These are phyloP conservation scores for Naegleria fowleri DNA, from an alignment of 208 protist species.

Conservation along the genomic window DNA sequence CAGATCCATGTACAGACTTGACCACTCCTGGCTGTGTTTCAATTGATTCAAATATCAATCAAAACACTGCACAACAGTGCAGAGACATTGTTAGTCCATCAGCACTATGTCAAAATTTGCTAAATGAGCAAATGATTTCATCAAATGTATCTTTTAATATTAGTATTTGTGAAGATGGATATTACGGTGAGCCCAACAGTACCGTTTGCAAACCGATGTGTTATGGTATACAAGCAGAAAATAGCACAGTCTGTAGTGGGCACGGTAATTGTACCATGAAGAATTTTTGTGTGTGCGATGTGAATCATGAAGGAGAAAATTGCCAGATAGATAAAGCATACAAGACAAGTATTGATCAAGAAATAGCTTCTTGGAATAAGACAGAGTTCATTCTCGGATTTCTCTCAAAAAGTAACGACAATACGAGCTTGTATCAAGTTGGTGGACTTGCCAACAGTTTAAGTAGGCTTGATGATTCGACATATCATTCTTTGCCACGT, in stretches of 20 bases:
- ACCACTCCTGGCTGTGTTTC: neutral
- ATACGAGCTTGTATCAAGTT: no score
- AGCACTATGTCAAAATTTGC: neutral
- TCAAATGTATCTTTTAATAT: neutral
- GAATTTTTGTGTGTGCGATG: neutral
- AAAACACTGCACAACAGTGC: neutral
- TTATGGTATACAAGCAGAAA: neutral
- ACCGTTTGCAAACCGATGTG: neutral
- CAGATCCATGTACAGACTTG: no score
- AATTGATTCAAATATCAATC: neutral
- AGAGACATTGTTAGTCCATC: neutral
- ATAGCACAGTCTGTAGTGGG: neutral
- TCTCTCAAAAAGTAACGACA: no score
- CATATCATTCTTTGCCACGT: neutral
- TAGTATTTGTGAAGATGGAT: neutral
- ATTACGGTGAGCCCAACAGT: neutral
- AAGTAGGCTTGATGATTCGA: no score
- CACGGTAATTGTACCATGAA: neutral
- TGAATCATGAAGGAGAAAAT: neutral
- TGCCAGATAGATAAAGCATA: neutral
- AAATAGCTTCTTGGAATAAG: neutral
- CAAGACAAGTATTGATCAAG: neutral
- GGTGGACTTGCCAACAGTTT: no score
- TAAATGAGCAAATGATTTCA: neutral
- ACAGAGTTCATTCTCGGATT: no score